phyloP scores from a whole-genome alignment of 2,329 filamentous ascomycete species.

The Aschersonia sp. region DNA sequence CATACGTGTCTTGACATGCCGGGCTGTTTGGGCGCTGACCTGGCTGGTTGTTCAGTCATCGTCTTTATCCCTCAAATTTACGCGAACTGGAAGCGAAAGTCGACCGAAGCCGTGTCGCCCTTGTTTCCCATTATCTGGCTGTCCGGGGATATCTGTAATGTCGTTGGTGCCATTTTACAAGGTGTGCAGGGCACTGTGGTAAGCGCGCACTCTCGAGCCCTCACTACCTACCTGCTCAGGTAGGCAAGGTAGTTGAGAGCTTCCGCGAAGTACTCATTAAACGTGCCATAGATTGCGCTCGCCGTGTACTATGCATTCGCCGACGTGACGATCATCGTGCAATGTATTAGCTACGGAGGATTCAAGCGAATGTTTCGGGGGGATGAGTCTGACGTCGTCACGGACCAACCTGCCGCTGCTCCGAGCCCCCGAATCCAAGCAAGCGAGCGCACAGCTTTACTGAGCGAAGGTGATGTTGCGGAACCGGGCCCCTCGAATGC shows the following conservation, averaged over 20 bases:
- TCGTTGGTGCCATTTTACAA: conserved; percentile 80
- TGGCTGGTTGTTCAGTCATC: conserved; percentile 39
- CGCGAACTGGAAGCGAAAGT: conserved; percentile 77
- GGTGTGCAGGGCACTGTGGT: conserved; percentile 89
- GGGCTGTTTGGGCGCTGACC: neutral
- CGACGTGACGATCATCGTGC: conserved; percentile 72
- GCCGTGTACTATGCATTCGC: conserved; percentile 88
- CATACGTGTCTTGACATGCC: neutral
- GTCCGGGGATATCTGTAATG: conserved; percentile 90
- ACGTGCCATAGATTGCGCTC: conserved; percentile 51
- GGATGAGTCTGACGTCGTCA: conserved; percentile 31
- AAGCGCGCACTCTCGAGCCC: conserved; percentile 6
- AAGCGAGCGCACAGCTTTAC: conserved; percentile 37
- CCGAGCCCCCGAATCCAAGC: conserved; percentile 18
- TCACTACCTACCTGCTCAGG: neutral
- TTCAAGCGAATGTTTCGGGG: conserved; percentile 41
- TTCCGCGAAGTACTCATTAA: too few species aligned
- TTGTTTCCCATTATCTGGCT: conserved; percentile 92
- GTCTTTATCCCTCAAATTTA: conserved; percentile 96
- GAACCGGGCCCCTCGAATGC: conserved; percentile 14
- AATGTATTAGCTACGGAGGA: conserved; percentile 93
- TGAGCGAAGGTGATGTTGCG: conserved; percentile 29
- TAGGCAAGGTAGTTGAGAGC: neutral
- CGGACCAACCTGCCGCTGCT: conserved; percentile 23
- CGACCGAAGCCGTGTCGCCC: conserved; percentile 76